Conservation (phyloP, 202 grass and related monocot genomes). For the Setaria italica region DNA sequence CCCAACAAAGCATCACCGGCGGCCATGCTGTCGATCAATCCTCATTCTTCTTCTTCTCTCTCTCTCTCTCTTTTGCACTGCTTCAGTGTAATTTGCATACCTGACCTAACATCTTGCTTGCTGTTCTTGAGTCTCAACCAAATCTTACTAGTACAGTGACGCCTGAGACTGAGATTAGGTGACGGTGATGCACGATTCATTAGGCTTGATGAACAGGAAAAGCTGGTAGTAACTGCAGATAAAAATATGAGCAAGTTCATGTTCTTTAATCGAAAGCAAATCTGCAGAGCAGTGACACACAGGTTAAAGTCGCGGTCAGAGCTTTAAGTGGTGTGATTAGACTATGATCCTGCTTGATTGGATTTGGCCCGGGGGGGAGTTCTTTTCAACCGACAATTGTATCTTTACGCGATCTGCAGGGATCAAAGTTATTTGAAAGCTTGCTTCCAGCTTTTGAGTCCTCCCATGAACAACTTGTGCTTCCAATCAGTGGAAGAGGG, state of each 20-base stretch:
- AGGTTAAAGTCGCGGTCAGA: slow-evolving; percentile 49
- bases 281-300: slow-evolving; percentile 31
- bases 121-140: slow-evolving; percentile 41
- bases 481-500: slow-evolving; percentile 34
- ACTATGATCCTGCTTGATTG: slow-evolving; percentile 40
- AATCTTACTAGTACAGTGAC: slow-evolving; percentile 38
- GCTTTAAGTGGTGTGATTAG: slow-evolving; percentile 51
- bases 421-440: slow-evolving; percentile 50
- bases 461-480: slow-evolving; percentile 23
- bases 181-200: slow-evolving; percentile 3
- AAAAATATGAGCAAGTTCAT: slow-evolving; percentile 16
- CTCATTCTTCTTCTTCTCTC: background rate
- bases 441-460: slow-evolving; percentile 52
- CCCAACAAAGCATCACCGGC: slow-evolving; percentile 31
- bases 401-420: slow-evolving; percentile 58
- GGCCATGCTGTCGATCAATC: slow-evolving; percentile 34
- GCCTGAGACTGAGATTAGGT: slow-evolving; percentile 18
- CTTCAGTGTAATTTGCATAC: slow-evolving; percentile 5
- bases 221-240: background rate
- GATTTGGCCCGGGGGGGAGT: slow-evolving; percentile 28
- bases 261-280: slow-evolving; percentile 53
- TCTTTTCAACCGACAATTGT: slow-evolving; percentile 62
- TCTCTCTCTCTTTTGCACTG: background rate
- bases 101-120: slow-evolving; percentile 23
- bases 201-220: slow-evolving; percentile 7